Base-by-base conservation (phyloP, 2,329 filamentous ascomycete species). In the Aspergillus pseudoterreus region DNA sequence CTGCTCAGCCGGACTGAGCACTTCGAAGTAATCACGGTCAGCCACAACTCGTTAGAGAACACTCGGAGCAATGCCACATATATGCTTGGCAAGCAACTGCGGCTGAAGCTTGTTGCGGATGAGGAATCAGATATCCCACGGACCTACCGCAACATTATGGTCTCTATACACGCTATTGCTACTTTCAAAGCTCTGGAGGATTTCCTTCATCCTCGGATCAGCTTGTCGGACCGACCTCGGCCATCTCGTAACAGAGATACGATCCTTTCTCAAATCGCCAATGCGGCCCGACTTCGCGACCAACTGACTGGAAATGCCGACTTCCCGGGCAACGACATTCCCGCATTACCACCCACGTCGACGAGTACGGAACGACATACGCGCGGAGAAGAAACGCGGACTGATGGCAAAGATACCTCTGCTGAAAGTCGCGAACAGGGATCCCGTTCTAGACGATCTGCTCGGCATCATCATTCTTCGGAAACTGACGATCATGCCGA, bases 121-220 rank as follows among this genome's bases (percentile, higher is more conserved):
- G 92, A 72, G 2, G 87, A 92, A 43, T 92, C 91, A 0, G 89
- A 94, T 45, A 94, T 99, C 53, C 94, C 94, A 15, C 82, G 85
- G 33, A 80, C 87, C 0, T 97, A 95, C 67, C 83, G 89, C 19
- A 96, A 92, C 60, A 95, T 99, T 57, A 96, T 96, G 87, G 94
- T 99, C 1, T 95, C 91, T 0, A 99, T 99, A 51, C 94, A 99
- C 69, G 94, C 94, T 14, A 97, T 99, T 64, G 92, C 94, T 2
- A 97, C 92, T 0, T 97, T 99, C 77, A 97, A 96, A 70, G 89
- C 92, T 0, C 76, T 99, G 21, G 94, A 97, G 66, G 94, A 99
- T 67, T 99, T 97, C 69, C 79, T 99, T 41, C 86, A 94, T 35
- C 94, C 94, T 6, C 83, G 92, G 54, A 95, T 99, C 53, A 90